These are phyloP conservation scores for Kwoniella botswanensis DNA, from an alignment of 768 basidiomycete species.

Conservation along the genomic window DNA sequence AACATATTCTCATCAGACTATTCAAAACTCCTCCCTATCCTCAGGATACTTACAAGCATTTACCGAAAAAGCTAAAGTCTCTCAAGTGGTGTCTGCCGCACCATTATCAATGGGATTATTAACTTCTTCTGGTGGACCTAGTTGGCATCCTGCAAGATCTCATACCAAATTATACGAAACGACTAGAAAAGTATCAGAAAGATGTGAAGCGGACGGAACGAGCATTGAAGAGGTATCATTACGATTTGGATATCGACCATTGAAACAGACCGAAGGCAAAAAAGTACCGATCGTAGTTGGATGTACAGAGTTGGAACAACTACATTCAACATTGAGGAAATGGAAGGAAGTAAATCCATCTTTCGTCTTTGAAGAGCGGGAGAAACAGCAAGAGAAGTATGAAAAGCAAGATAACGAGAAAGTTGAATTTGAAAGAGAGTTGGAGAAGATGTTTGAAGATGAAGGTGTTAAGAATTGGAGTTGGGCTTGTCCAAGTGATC, in stretches of 20 bases:
- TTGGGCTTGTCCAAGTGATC: constrained; percentile 45
- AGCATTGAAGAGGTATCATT: constrained; percentile 53
- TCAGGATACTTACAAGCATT: constrained; percentile 48
- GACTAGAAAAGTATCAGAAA: constrained; percentile 30
- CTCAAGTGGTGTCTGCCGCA: constrained; percentile 53
- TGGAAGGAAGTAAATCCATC: constrained; percentile 12
- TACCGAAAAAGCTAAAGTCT: constrained; percentile 31
- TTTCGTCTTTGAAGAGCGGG: constrained; percentile 2
- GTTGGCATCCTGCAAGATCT: constrained; percentile 53
- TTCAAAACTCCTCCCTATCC: constrained; percentile 46
- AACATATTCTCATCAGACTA: constrained; percentile 56
- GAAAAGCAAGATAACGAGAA: constrained; percentile 20
- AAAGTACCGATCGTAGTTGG: constrained; percentile 55
- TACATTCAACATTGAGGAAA: constrained; percentile 41
- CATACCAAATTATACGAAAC: constrained; percentile 23
- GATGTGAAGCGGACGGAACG: constrained; percentile 29
- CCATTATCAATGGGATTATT: constrained; percentile 58
- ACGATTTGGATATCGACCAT: constrained; percentile 48
- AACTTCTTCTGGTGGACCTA: constrained; percentile 45
- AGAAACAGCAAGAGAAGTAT: not conserved
- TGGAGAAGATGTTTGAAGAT: constrained; percentile 37
- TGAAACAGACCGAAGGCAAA: constrained; percentile 29
- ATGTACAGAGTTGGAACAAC: constrained; percentile 50
- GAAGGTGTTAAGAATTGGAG: constrained; percentile 44
- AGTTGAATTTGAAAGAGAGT: constrained; percentile 24